phyloP scores from a whole-genome alignment of 2,329 filamentous ascomycete genomes.

The Sporothrix globosa region DNA sequence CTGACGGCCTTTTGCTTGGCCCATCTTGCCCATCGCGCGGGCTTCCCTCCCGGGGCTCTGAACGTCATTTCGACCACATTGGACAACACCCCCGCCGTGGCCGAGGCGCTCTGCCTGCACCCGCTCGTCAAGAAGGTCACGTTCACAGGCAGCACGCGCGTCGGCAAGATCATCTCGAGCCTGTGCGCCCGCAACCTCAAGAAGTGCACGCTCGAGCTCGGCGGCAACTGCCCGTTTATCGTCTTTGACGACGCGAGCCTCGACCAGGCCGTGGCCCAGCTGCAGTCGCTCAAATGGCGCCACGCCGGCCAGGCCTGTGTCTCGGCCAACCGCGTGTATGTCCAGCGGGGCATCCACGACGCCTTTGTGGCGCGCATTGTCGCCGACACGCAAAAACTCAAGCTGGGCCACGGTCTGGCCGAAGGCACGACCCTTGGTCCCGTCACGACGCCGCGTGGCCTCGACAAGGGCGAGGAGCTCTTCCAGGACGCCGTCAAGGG shows the following conservation, averaged over 20 bases:
- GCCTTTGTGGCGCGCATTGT: constrained; percentile 40
- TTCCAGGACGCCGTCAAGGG: constrained; percentile 66
- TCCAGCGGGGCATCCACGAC: constrained; percentile 65
- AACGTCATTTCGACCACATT: constrained; percentile 53
- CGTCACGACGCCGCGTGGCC: constrained; percentile 58
- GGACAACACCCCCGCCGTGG: constrained; percentile 50
- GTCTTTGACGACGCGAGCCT: constrained; percentile 70
- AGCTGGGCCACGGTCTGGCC: constrained; percentile 63
- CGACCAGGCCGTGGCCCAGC: constrained; percentile 58
- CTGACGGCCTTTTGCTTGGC: constrained; percentile 71
- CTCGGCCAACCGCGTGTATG: constrained; percentile 66
- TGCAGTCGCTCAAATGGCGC: constrained; percentile 47
- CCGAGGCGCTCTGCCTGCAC: constrained; percentile 53
- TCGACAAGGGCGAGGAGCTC: constrained; percentile 62
- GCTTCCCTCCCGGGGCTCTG: constrained; percentile 74
- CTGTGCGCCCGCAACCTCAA: constrained; percentile 68
- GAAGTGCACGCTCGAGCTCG: constrained; percentile 70
- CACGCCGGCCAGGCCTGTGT: constrained; percentile 68
- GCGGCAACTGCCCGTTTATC: constrained; percentile 70
- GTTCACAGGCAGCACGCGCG: constrained; percentile 73
- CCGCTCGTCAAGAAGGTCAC: constrained; percentile 64
- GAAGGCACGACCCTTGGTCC: constrained; percentile 63
- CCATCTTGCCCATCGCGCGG: constrained; percentile 69
- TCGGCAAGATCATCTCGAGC: constrained; percentile 68
- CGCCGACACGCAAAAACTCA: constrained; percentile 56